phyloP scores from a whole-genome alignment of 106 monocot genomes.

The Iris macrosiphon region DNA sequence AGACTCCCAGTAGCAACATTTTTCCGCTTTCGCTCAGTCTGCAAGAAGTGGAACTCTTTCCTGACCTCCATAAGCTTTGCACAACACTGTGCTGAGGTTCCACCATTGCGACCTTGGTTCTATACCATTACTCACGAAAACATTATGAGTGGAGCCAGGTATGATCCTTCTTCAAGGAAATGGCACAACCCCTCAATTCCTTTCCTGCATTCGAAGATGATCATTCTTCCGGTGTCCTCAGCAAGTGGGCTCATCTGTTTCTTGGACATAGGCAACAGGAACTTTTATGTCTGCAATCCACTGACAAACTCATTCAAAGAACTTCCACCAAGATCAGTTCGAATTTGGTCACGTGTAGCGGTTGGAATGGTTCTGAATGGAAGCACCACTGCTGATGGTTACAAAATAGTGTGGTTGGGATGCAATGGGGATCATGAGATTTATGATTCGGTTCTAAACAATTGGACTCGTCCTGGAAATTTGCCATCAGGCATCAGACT shows the following conservation, averaged over 20 bases:
- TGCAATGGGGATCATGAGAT: slow-evolving; percentile 56
- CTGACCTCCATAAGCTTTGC: slow-evolving; percentile 50
- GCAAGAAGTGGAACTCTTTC: slow-evolving; percentile 66
- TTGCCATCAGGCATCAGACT: slow-evolving; percentile 49
- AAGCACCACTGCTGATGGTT: slow-evolving; percentile 20
- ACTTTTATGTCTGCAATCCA: slow-evolving; percentile 72
- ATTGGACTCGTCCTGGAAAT: slow-evolving; percentile 33
- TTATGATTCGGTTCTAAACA: slow-evolving; percentile 56
- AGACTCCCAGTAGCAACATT: slow-evolving; percentile 64
- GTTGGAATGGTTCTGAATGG: slow-evolving; percentile 70
- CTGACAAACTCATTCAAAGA: slow-evolving; percentile 51
- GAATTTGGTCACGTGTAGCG: slow-evolving; percentile 35
- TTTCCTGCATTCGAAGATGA: slow-evolving; percentile 21
- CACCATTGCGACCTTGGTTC: slow-evolving; percentile 50
- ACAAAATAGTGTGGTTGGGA: slow-evolving; percentile 69
- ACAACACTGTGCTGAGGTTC: slow-evolving; percentile 32
- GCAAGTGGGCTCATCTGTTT: slow-evolving; percentile 84
- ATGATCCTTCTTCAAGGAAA: slow-evolving; percentile 54
- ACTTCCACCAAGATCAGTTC: slow-evolving; percentile 46
- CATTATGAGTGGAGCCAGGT: slow-evolving; percentile 38
- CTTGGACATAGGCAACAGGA: slow-evolving; percentile 39
- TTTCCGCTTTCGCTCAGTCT: slow-evolving; percentile 78
- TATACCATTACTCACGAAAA: slow-evolving; percentile 45
- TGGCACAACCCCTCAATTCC: slow-evolving; percentile 59
- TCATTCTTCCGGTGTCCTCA: slow-evolving; percentile 59